These are phyloP conservation scores for Barnettozyma hawaiiensis DNA, from an alignment of 1,139 yeast species.

Conservation along the genomic window DNA sequence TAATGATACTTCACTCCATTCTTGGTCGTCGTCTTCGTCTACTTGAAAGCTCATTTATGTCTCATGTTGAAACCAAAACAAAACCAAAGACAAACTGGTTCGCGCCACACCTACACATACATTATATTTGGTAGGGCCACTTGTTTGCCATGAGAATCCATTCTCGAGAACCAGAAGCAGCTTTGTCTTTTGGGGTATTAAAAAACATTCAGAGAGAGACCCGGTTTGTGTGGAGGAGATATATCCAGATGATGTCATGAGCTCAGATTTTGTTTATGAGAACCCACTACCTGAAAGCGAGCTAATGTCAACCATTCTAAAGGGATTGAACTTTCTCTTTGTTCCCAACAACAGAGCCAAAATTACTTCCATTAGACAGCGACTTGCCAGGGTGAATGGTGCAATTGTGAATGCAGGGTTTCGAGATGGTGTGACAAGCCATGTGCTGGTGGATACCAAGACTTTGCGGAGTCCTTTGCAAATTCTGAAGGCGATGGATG, in stretches of 20 bases:
- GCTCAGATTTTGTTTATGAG: neutral
- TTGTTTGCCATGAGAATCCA: too few species aligned
- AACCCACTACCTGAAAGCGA: neutral
- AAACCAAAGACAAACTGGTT: too few species aligned
- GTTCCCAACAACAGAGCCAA: slow-evolving; percentile 19
- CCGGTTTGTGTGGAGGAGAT: too few species aligned
- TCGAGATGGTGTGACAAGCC: slow-evolving; percentile 22
- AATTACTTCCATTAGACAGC: slow-evolving; percentile 15
- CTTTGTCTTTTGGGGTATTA: too few species aligned
- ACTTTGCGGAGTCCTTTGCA: slow-evolving; percentile 12
- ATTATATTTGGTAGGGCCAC: too few species aligned
- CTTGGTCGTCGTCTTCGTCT: too few species aligned
- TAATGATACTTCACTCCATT: too few species aligned
- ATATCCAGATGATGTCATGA: neutral
- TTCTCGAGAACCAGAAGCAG: too few species aligned
- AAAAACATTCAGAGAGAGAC: too few species aligned
- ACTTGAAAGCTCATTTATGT: too few species aligned
- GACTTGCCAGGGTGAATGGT: slow-evolving; percentile 28
- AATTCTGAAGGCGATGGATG: slow-evolving; percentile 7
- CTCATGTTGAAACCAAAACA: too few species aligned
- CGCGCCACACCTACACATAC: too few species aligned
- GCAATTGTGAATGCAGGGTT: slow-evolving; percentile 28
- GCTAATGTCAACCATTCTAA: slow-evolving; percentile 10
- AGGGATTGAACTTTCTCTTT: slow-evolving; percentile 17
- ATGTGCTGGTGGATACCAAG: slow-evolving; percentile 28